phyloP scores from a whole-genome alignment of 2,329 filamentous ascomycete species.

The Knufia petricola region DNA sequence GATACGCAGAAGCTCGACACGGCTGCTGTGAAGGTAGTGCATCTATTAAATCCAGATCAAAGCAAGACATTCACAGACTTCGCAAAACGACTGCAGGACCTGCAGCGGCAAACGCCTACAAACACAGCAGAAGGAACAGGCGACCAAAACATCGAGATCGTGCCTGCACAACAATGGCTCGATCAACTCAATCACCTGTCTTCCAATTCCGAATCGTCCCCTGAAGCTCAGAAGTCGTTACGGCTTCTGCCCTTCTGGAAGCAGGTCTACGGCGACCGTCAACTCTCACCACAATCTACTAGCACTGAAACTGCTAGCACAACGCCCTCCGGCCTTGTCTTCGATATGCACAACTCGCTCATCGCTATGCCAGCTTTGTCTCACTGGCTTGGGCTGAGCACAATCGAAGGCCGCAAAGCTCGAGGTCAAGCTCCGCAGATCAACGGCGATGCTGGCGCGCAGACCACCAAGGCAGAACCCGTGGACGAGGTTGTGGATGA shows the following conservation, averaged over 20 bases:
- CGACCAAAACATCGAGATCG: conserved; percentile 25
- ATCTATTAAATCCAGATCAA: conserved; percentile 40
- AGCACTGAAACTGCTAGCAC: conserved; percentile 23
- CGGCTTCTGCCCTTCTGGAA: conserved; percentile 45
- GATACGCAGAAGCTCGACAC: not conserved
- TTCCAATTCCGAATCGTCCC: conserved; percentile 12
- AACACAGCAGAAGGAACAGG: not conserved
- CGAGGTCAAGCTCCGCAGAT: not conserved
- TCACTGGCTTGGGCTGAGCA: conserved; percentile 5
- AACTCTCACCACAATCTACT: not conserved
- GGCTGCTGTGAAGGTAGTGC: conserved; percentile 31
- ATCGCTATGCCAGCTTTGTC: conserved; percentile 1
- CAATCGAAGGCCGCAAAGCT: not conserved
- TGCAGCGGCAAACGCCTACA: not conserved
- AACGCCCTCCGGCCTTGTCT: conserved; percentile 30
- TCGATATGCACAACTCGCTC: conserved; percentile 8
- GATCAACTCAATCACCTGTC: conserved; percentile 29
- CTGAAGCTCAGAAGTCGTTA: conserved; percentile 30
- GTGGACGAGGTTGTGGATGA: not conserved
- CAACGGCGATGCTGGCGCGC: conserved; percentile 7
- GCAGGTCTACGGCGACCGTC: conserved; percentile 28
- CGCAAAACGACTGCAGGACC: conserved; percentile 35
- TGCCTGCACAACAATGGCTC: conserved; percentile 36
- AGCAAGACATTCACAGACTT: conserved; percentile 38
- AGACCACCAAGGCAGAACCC: not conserved